A percentile compares a stretch with the other conserved stretches of the same genome.
phyloP scores from a whole-genome alignment of 129 eudicot species.

The Tagetes erecta region DNA sequence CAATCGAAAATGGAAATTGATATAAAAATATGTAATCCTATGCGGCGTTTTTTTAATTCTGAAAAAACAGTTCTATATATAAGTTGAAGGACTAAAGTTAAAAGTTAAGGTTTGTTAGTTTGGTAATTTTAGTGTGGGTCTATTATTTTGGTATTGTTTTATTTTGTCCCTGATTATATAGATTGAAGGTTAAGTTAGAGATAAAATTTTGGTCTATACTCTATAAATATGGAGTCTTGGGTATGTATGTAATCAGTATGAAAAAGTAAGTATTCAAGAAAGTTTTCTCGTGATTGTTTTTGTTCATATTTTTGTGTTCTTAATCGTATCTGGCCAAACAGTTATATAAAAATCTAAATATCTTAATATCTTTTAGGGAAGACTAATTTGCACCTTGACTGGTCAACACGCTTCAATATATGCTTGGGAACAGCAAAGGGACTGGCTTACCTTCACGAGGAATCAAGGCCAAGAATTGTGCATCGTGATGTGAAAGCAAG shows the following conservation, averaged over 20 bases:
- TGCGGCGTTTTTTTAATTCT: neutral
- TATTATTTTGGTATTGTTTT: no score
- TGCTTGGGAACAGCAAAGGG: constrained; percentile 69
- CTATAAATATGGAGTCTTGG: no score
- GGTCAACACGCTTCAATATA: constrained; percentile 58
- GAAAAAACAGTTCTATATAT: neutral
- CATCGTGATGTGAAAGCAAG: constrained; percentile 65
- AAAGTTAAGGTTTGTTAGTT: no score
- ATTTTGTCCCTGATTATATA: no score
- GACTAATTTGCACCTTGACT: constrained; percentile 39
- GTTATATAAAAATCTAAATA: neutral
- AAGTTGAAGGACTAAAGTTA: neutral
- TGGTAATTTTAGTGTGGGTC: constrained; percentile 13
- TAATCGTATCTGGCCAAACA: no score
- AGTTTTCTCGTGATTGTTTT: neutral
- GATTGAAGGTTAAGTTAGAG: no score
- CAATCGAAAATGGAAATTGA: neutral
- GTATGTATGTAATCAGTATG: no score
- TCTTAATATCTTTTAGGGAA: constrained; percentile 34
- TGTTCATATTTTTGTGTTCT: no score
- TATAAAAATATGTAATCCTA: neutral
- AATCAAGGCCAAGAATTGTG: constrained; percentile 54
- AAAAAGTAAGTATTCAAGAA: no score
- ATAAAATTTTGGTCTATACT: no score
- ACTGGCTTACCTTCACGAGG: constrained; percentile 64